A percentile compares a stretch with the other conserved stretches of the same genome.
These are phyloP conservation scores for Cupressus sempervirens DNA, from an alignment of 75 land plant species.

Conservation along the genomic window DNA sequence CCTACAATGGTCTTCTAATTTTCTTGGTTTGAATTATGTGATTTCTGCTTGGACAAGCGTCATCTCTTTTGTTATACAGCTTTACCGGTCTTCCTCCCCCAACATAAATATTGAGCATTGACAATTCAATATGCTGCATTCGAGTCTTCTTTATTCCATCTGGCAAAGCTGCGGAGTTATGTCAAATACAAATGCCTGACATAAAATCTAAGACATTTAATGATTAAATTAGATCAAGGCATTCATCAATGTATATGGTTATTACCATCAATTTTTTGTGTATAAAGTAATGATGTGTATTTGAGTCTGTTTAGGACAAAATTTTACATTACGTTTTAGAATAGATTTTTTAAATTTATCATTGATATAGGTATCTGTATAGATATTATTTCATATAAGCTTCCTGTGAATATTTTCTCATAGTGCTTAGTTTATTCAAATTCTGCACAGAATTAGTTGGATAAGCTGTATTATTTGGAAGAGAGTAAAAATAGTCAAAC, in stretches of 20 bases:
- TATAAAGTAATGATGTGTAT: neutral
- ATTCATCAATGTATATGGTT: neutral
- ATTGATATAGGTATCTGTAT: neutral
- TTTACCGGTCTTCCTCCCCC: neutral
- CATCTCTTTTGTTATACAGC: neutral
- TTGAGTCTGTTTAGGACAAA: neutral
- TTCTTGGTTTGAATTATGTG: neutral
- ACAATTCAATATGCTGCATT: neutral
- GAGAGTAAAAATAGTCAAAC: neutral
- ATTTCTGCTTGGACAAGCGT: neutral
- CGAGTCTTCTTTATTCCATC: neutral
- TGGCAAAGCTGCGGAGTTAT: neutral
- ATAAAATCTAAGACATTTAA: neutral
- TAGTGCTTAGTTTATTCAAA: neutral
- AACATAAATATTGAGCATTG: neutral
- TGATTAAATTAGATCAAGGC: neutral
- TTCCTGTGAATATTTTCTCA: no score
- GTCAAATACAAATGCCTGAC: neutral
- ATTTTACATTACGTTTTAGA: neutral
- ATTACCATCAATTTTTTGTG: neutral
- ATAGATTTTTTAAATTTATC: neutral
- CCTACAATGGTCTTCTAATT: neutral
- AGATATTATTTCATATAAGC: neutral
- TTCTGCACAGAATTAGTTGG: neutral
- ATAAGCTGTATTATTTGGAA: neutral